Evolutionary conservation across 805 yeast genomes (phyloP).

Genomic region (Citeromyces nyonsensis): DNA sequence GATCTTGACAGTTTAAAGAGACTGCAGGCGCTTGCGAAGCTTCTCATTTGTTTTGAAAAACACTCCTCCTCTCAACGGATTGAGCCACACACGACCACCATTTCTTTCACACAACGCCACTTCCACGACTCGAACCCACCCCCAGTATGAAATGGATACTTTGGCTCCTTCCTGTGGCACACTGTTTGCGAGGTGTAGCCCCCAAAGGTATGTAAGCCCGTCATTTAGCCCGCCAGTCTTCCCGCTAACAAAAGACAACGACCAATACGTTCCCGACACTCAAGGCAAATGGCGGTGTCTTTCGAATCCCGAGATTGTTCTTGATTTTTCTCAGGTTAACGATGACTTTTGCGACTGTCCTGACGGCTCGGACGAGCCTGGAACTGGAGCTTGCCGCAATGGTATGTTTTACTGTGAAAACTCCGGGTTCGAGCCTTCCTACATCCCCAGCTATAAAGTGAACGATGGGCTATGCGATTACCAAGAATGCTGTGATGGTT

Average conservation of each 20-base stretch:
- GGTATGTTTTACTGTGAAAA: constrained; percentile 61
- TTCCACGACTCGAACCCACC: no score
- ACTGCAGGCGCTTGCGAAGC: no score
- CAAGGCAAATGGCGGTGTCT: constrained; percentile 59
- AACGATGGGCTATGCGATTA: constrained; percentile 91
- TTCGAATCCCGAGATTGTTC: constrained; percentile 42
- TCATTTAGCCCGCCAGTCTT: constrained; percentile 6
- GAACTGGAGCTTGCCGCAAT: constrained; percentile 67
- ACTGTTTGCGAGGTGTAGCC: background rate
- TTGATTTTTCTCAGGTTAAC: constrained; percentile 52
- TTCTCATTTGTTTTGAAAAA: no score
- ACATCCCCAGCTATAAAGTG: constrained; percentile 51
- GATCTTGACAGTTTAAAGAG: no score
- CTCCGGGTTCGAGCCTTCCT: constrained; percentile 47
- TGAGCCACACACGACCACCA: no score
- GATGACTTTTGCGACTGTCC: constrained; percentile 95
- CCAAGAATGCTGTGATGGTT: constrained; percentile 84
- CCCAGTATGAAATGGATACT: no score
- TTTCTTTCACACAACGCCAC: no score
- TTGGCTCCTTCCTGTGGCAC: background rate
- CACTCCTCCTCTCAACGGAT: no score
- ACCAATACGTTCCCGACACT: constrained; percentile 32
- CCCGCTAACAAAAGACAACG: constrained; percentile 16
- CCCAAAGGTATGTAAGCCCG: background rate
- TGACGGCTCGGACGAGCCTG: constrained; percentile 96